Conservation (phyloP, 208 protist genomes). For the Kentomonas sorsogonicus region DNA sequence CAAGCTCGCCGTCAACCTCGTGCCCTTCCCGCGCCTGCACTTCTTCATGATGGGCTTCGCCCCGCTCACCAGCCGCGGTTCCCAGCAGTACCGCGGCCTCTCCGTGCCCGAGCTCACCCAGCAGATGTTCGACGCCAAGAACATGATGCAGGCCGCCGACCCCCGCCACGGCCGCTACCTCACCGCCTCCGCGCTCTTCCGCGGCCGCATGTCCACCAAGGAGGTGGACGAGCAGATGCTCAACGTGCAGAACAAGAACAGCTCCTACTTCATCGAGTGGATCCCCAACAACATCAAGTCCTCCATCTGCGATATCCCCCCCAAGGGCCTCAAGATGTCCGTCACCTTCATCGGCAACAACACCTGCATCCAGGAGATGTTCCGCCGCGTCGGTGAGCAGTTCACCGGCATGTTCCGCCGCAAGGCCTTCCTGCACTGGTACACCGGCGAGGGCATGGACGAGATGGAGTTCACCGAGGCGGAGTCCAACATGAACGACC, state of each 20-base stretch:
- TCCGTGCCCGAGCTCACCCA: constrained; percentile 91
- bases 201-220: constrained; percentile 94
- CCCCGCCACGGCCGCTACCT: constrained; percentile 51
- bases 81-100: constrained; percentile 82
- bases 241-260: constrained; percentile 80
- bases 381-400: constrained; percentile 92
- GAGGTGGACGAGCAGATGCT: constrained; percentile 54
- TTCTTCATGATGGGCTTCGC: constrained; percentile 98
- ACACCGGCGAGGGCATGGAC: constrained; percentile 94
- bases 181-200: constrained; percentile 84
- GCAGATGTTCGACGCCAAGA: constrained; percentile 97
- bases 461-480: constrained; percentile 89
- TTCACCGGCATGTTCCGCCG: constrained; percentile 98
- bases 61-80: constrained; percentile 88
- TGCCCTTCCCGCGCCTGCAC: constrained; percentile 98
- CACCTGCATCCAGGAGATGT: constrained; percentile 93
- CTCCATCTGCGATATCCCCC: constrained; percentile 89
- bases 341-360: constrained; percentile 94
- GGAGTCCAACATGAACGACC: constrained; percentile 86
- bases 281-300: constrained; percentile 68
- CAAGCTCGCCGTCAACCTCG: constrained; percentile 97
- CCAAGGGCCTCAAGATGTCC: constrained; percentile 91
- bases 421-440: constrained; percentile 99
- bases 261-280: constrained; percentile 93
- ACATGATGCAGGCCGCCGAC: constrained; percentile 94